A percentile compares a stretch with the other conserved stretches of the same genome.
Evolutionary conservation across 108 stramenopile species (phyloP).

Genomic region (Aureococcus anophagefferens): DNA sequence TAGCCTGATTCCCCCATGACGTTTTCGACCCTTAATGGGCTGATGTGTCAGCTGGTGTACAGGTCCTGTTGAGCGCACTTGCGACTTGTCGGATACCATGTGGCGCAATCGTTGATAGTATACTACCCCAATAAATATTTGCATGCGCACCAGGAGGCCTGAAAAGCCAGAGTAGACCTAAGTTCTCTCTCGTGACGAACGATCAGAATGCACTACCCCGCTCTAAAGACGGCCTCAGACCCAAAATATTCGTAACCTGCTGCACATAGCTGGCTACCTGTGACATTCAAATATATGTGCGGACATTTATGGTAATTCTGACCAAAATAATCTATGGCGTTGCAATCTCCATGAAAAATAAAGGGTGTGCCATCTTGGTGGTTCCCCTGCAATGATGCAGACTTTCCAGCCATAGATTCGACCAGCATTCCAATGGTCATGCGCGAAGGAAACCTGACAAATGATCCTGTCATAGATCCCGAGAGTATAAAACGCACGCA

Average conservation of each 20-base stretch:
- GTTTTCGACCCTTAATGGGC: conserved; percentile 97
- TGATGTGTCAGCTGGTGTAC: conserved; percentile 92
- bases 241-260: conserved; percentile 98
- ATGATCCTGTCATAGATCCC: background rate
- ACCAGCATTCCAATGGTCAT: conserved; percentile 99
- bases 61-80: conserved; percentile 91
- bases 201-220: no score
- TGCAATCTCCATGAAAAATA: conserved; percentile 36
- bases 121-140: conserved; percentile 96
- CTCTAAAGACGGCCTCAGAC: conserved; percentile 59
- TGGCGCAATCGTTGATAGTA: conserved; percentile 97
- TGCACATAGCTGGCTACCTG: conserved; percentile 62
- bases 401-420: conserved; percentile 98
- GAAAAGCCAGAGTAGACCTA: conserved; percentile 86
- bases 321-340: no score
- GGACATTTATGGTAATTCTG: no score
- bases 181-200: no score
- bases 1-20: conserved; percentile 91
- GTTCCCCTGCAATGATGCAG: conserved; percentile 87
- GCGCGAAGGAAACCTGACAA: conserved; percentile 68
- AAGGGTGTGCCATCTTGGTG: conserved; percentile 95
- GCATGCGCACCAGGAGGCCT: conserved; percentile 91
- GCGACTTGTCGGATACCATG: conserved; percentile 99
- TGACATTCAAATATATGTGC: no score
- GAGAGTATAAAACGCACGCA: conserved; percentile 17